phyloP scores from a whole-genome alignment of 2,329 filamentous ascomycete species.

The Cladosporium cucumerinum region DNA sequence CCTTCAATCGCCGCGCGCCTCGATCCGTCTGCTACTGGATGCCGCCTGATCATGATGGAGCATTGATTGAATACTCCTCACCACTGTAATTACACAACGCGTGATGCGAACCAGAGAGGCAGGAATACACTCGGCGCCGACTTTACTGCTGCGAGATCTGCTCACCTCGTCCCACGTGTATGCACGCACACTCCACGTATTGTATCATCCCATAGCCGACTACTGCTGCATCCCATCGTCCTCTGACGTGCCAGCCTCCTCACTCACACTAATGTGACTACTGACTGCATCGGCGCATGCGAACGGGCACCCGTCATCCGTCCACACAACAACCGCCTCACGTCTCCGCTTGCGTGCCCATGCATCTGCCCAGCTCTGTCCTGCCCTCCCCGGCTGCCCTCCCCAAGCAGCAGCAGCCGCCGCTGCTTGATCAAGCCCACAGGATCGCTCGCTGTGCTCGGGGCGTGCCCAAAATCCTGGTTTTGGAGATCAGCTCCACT shows the following conservation, averaged over 20 bases:
- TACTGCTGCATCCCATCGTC: neutral
- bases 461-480: conserved; percentile 1
- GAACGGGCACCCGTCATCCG: conserved; percentile 4
- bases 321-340: conserved; percentile 6
- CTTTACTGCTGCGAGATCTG: too few relatives aligned
- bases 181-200: neutral
- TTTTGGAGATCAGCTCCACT: neutral
- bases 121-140: neutral
- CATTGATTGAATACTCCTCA: neutral
- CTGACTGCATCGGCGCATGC: conserved; percentile 1
- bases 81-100: neutral
- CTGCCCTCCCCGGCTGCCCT: neutral
- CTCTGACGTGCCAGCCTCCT: neutral
- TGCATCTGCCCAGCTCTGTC: conserved; percentile 5
- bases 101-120: neutral
- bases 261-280: neutral
- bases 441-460: conserved; percentile 12
- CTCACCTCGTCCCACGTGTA: neutral
- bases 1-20: neutral
- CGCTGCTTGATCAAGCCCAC: conserved; percentile 2
- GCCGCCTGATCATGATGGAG: neutral
- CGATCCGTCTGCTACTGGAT: neutral
- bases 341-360: conserved; percentile 5
- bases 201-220: neutral
- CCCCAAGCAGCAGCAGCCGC: neutral